Conservation (phyloP, 2,329 filamentous ascomycete species). For the Paecilomyces fulvus region DNA sequence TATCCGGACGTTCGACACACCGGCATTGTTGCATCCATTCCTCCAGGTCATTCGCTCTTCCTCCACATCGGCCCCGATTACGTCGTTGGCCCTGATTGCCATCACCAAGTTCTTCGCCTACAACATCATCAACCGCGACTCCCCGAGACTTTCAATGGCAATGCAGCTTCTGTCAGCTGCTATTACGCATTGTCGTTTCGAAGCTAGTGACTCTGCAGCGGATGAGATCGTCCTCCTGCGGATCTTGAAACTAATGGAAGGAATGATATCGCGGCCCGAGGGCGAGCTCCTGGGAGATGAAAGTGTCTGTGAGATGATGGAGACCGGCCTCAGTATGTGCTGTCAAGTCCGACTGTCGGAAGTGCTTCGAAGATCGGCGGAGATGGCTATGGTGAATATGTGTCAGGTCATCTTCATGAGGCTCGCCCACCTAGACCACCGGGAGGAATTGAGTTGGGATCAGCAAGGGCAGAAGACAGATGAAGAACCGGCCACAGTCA, state of each 20-base stretch:
- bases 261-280: constrained; percentile 89
- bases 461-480: constrained; percentile 54
- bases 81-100: constrained; percentile 83
- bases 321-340: constrained; percentile 92
- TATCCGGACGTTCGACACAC: constrained; percentile 80
- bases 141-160: constrained; percentile 78
- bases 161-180: constrained; percentile 94
- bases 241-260: constrained; percentile 96
- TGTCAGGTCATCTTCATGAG: constrained; percentile 97
- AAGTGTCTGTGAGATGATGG: constrained; percentile 99
- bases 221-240: constrained; percentile 92
- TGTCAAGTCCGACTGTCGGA: constrained; percentile 89
- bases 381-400: constrained; percentile 98
- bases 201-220: constrained; percentile 87
- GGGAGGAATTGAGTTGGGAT: constrained; percentile 59
- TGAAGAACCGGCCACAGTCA: constrained; percentile 64
- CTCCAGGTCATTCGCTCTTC: constrained; percentile 94
- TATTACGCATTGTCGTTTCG: constrained; percentile 95
- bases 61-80: constrained; percentile 91
- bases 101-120: constrained; percentile 97
- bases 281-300: constrained; percentile 93
- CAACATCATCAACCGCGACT: constrained; percentile 74
- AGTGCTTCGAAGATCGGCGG: constrained; percentile 78
- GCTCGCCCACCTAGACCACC: constrained; percentile 75
- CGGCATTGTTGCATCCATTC: constrained; percentile 83